phyloP scores from a whole-genome alignment of 129 eudicot species.

The Centella asiatica region DNA sequence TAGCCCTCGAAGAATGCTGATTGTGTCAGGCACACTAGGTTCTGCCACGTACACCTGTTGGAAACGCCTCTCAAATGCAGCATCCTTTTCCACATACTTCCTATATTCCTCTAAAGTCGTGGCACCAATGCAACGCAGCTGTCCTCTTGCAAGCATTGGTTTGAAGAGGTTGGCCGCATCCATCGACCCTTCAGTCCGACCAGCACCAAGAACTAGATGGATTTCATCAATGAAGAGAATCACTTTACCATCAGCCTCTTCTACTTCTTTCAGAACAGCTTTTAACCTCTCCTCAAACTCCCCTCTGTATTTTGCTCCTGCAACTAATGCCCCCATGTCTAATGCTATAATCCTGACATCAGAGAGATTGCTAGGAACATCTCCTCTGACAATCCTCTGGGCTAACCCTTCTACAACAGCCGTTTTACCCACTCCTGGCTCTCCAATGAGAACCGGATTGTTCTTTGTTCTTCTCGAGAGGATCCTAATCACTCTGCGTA shows the following conservation, averaged over 20 bases:
- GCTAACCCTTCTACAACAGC: conserved; percentile 98
- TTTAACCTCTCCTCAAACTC: conserved; percentile 91
- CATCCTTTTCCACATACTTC: conserved; percentile 93
- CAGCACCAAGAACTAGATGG: conserved; percentile 87
- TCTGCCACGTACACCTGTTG: conserved; percentile 97
- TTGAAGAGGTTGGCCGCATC: conserved; percentile 92
- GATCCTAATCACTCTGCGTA: conserved; percentile 68
- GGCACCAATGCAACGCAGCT: conserved; percentile 87
- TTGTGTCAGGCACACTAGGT: conserved; percentile 71
- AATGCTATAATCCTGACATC: conserved; percentile 78
- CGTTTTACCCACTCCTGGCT: conserved; percentile 96
- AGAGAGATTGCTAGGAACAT: conserved; percentile 80
- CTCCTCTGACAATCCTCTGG: conserved; percentile 80
- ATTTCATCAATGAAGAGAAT: conserved; percentile 83
- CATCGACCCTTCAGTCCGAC: conserved; percentile 90
- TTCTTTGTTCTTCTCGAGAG: conserved; percentile 88
- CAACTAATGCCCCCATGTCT: conserved; percentile 93
- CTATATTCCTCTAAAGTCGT: conserved; percentile 87
- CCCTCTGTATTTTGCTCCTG: conserved; percentile 89
- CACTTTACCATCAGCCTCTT: conserved; percentile 92
- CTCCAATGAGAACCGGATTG: conserved; percentile 88
- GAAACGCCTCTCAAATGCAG: conserved; percentile 93
- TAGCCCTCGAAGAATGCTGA: conserved; percentile 80
- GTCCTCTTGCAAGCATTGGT: conserved; percentile 98
- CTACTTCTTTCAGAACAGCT: conserved; percentile 88